phyloP scores from a whole-genome alignment of 257 asterid species.

The Coffea canephora region DNA sequence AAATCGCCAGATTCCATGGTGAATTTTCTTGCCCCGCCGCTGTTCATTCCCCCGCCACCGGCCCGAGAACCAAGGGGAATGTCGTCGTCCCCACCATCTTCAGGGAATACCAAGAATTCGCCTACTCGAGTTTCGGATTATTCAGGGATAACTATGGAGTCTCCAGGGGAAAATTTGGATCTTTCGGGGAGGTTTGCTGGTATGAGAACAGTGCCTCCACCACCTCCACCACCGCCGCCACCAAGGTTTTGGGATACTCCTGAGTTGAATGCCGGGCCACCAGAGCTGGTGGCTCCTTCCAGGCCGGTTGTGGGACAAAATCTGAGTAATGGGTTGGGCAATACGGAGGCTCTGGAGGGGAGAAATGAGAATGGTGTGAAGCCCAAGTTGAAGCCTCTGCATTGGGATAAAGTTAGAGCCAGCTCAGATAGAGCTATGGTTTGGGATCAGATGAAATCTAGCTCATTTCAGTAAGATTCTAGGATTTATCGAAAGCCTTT shows the following conservation, averaged over 20 bases:
- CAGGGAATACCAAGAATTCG: constrained; percentile 50
- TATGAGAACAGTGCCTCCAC: constrained; percentile 30
- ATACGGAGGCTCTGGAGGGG: constrained; percentile 11
- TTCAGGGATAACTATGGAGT: constrained; percentile 28
- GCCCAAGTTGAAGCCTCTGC: constrained; percentile 76
- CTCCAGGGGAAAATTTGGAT: constrained; percentile 21
- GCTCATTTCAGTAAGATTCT: constrained; percentile 69
- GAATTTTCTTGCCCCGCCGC: constrained; percentile 55
- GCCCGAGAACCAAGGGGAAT: constrained; percentile 37
- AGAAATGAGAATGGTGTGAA: constrained; percentile 41
- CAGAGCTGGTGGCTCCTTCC: constrained; percentile 59
- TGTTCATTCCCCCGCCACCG: constrained; percentile 56
- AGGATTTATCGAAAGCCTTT: background rate
- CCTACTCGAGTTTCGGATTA: constrained; percentile 55
- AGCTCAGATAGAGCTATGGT: constrained; percentile 70
- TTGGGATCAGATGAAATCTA: constrained; percentile 79
- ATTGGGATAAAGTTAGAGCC: constrained; percentile 89
- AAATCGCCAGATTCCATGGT: constrained; percentile 66
- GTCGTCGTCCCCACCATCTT: constrained; percentile 52
- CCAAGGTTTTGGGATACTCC: constrained; percentile 54
- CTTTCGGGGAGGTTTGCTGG: constrained; percentile 17
- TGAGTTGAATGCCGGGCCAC: constrained; percentile 45
- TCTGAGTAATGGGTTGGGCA: constrained; percentile 11
- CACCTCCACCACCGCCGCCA: constrained; percentile 53
- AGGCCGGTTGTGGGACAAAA: constrained; percentile 33